Percentiles rank a stretch among this genome's conserved stretches.
Conservation (phyloP, 495 filamentous ascomycete genomes). For the Terfezia claveryi region DNA sequence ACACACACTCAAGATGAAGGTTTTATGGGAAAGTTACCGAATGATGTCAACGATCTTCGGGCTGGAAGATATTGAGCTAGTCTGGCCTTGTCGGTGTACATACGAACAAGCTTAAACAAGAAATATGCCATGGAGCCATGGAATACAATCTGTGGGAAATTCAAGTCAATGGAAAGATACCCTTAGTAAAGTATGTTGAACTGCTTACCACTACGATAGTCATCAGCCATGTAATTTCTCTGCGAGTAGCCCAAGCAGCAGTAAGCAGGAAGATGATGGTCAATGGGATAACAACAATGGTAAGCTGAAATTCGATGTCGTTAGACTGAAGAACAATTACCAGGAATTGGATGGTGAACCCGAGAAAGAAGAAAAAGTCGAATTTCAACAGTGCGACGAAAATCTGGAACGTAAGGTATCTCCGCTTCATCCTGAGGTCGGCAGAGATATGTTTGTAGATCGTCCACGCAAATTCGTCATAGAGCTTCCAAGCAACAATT, state of each 20-base stretch:
- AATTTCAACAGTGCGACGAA: conserved; percentile 96
- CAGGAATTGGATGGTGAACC: conserved; percentile 91
- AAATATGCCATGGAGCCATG: conserved; percentile 87
- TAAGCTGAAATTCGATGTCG: conserved; percentile 61
- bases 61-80: conserved; percentile 43
- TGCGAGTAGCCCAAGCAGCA: conserved; percentile 64
- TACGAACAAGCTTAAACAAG: conserved; percentile 91
- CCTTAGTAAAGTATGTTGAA: conserved; percentile 20
- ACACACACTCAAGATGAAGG: background rate
- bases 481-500: conserved; percentile 75
- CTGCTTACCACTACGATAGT: conserved; percentile 35
- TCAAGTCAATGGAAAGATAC: background rate
- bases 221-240: conserved; percentile 64
- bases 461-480: conserved; percentile 97
- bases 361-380: conserved; percentile 99
- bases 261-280: conserved; percentile 70
- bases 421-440: conserved; percentile 86
- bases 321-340: conserved; percentile 57
- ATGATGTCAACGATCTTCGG: conserved; percentile 61
- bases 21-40: conserved; percentile 22
- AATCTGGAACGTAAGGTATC: conserved; percentile 92
- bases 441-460: conserved; percentile 98
- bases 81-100: conserved; percentile 42
- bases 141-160: conserved; percentile 38
- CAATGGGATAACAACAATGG: conserved; percentile 68